Base-by-base conservation (phyloP, 2,329 filamentous ascomycete genomes). In the Xylaria arbuscula region DNA sequence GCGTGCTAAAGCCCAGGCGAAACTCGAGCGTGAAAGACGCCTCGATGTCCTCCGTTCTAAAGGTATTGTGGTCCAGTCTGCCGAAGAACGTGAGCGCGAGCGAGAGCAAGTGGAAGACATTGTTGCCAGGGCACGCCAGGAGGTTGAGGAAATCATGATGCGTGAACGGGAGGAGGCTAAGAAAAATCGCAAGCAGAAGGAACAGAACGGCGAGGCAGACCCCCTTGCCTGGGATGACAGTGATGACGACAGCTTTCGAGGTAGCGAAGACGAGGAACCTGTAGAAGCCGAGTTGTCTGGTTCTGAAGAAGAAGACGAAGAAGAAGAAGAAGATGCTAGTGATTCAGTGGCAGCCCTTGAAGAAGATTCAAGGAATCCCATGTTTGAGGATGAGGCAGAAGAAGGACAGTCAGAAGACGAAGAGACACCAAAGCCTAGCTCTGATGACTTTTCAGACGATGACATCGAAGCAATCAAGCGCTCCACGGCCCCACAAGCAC, bases 81-180 rank as follows among this genome's bases (percentile, higher is more conserved):
- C 90, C 1, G 95, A 98, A 79, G 94, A 99, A 78, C 89, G 93
- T 22, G 92, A 94, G 76, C 88, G 89, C 40, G 92, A 97, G 77
- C 89, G 93, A 79, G 89, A 92, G 66, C 89, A 94, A 67, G 89
- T 97, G 13, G 96, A 98, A 74, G 92, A 98, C 75, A 87, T 98
- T 68, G 88, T 98, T 32, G 91, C 95, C 56, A 94, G 91, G 75
- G 95, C 94, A 22, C 87, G 94, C 66, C 86, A 89, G 69, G 93
- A 98, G 77, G 94, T 91, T 1, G 88, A 92, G 53, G 90, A 92
- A 72, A 90, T 98, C 58, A 91, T 90, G 80, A 89, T 91, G 74
- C 85, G 89, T 57, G 96, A 99, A 81, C 89, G 89, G 71, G 90
- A 88, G 34, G 89, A 88, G 53, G 89, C 89, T 0, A 95, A 92